Percentiles rank a stretch among this genome's conserved stretches.
Evolutionary conservation across 805 yeast species (phyloP).

Genomic region (Hagleromyces aurorensis): DNA sequence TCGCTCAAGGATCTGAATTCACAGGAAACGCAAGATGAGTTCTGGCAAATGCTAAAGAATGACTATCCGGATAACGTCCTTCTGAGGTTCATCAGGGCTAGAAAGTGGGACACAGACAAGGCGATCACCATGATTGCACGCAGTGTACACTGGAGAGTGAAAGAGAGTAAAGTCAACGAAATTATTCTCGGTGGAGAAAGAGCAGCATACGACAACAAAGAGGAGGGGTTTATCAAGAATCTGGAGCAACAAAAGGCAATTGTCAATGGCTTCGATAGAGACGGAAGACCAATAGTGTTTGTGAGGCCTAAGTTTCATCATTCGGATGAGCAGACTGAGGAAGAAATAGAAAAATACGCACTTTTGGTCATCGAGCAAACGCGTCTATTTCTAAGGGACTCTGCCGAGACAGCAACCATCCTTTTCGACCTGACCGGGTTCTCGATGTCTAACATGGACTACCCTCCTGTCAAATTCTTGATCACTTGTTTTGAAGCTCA

Average conservation of each 20-base stretch:
- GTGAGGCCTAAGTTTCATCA: slow-evolving; percentile 75
- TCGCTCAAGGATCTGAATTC: slow-evolving; percentile 47
- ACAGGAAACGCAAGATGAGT: slow-evolving; percentile 40
- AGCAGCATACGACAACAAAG: slow-evolving; percentile 40
- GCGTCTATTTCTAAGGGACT: slow-evolving; percentile 66
- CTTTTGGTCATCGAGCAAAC: slow-evolving; percentile 71
- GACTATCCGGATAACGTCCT: slow-evolving; percentile 78
- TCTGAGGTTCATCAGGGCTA: slow-evolving; percentile 73
- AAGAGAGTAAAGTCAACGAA: slow-evolving; percentile 52
- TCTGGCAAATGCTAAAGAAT: slow-evolving; percentile 57
- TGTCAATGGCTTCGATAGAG: slow-evolving; percentile 64
- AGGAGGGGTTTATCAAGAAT: slow-evolving; percentile 36
- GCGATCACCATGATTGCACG: slow-evolving; percentile 63
- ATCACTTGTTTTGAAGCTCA: slow-evolving; percentile 89
- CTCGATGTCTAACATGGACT: slow-evolving; percentile 88
- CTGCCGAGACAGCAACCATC: slow-evolving; percentile 73
- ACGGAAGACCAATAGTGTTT: slow-evolving; percentile 70
- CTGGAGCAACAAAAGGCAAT: slow-evolving; percentile 58
- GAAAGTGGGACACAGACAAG: slow-evolving; percentile 73
- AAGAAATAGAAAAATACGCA: slow-evolving; percentile 70
- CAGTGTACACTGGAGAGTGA: slow-evolving; percentile 68
- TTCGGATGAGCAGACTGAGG: slow-evolving; percentile 56
- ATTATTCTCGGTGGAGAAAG: slow-evolving; percentile 68
- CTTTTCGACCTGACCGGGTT: slow-evolving; percentile 84
- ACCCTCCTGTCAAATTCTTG: slow-evolving; percentile 81